Base-by-base conservation (phyloP, 176 grass and related monocot species). In the Eleusine coracana region DNA sequence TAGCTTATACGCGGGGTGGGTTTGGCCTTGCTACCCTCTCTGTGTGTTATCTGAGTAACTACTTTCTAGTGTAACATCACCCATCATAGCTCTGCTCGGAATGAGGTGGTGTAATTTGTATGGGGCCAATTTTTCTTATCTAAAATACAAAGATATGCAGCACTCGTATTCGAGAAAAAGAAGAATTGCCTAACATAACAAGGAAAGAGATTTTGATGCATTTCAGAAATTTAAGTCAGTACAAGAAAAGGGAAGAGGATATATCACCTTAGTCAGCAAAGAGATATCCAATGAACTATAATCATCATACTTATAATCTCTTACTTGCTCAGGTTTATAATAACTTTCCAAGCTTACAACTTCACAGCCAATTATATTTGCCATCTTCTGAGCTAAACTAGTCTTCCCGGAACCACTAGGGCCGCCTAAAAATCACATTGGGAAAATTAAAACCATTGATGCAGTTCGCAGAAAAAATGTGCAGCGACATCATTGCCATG, bases 301-400 rank as follows among this genome's bases (percentile, higher is more conserved):
- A n/a, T 95, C 96, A 83, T 97, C 91, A 85, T 94, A 98, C 80
- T 98, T 98, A 66, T 93, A 98, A 78, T 98, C 96, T 89, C 92
- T 93, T 44, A 91, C 84, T 95, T 95, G 89, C 86, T 98, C 96
- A 84, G 92, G 91, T 73, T 98, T 98, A 77, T 95, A 98, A 79
- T 98, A 98, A 85, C 92, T 98, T 84, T 98, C 96, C 83, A 98
- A 91, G 66, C 92, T 95, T 77, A 98, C 88, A 55, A 98, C 96
- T 91, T 98, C 96, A 66, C 96, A 98, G n/a, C 96, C 96, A 95
- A 98, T 92, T 84, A 98, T 98, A 82, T 98, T 95, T 59, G 96
- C 90, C 96, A 98, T 98, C 88, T 98, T 98, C 76, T 98, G 92
- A 71, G 96, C 92, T 79, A 98, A 84, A 84, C 90, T 98, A 75